A percentile compares a stretch with the other conserved stretches of the same genome.
Conservation (phyloP, 2,329 filamentous ascomycete species). For the Elsinoe fawcettii region DNA sequence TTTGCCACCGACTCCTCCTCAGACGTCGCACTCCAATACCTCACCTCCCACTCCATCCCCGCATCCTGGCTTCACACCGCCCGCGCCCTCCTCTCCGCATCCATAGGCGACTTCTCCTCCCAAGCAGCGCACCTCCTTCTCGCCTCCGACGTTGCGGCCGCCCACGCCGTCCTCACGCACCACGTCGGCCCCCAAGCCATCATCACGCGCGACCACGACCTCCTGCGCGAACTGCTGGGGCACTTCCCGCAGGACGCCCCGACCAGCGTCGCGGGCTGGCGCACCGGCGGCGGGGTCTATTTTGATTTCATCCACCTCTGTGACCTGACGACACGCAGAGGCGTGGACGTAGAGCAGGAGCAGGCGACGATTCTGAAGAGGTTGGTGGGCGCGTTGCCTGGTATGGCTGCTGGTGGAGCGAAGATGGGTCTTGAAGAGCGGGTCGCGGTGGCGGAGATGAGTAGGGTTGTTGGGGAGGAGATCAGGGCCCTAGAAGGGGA, state of each 20-base stretch:
- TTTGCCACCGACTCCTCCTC: slow-evolving; percentile 17
- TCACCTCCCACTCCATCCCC: slow-evolving; percentile 56
- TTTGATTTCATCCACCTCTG: slow-evolving; percentile 51
- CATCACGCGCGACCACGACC: slow-evolving; percentile 70
- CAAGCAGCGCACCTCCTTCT: slow-evolving; percentile 76
- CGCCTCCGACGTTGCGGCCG: slow-evolving; percentile 68
- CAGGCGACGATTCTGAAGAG: slow-evolving; percentile 23
- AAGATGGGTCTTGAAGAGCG: slow-evolving; percentile 18
- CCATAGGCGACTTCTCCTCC: slow-evolving; percentile 57
- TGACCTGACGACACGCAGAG: slow-evolving; percentile 27
- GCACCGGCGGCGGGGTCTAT: slow-evolving; percentile 73
- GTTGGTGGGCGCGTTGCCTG: slow-evolving; percentile 14
- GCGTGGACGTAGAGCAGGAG: slow-evolving; percentile 20
- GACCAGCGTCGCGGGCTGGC: slow-evolving; percentile 58
- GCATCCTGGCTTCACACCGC: slow-evolving; percentile 77
- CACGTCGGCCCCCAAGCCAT: slow-evolving; percentile 75
- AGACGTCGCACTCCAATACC: slow-evolving; percentile 48
- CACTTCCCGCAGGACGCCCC: slow-evolving; percentile 52
- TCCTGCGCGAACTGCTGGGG: slow-evolving; percentile 59
- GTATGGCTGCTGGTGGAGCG: slow-evolving; percentile 10
- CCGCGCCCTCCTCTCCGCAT: slow-evolving; percentile 73
- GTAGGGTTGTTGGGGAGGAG: slow-evolving; percentile 17
- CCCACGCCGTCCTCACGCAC: slow-evolving; percentile 73
- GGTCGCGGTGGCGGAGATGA: slow-evolving; percentile 19
- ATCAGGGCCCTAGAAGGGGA: slow-evolving; percentile 15